These are phyloP conservation scores for Ophiostoma piceae DNA, from an alignment of 2,329 filamentous ascomycete genomes.

Conservation along the genomic window DNA sequence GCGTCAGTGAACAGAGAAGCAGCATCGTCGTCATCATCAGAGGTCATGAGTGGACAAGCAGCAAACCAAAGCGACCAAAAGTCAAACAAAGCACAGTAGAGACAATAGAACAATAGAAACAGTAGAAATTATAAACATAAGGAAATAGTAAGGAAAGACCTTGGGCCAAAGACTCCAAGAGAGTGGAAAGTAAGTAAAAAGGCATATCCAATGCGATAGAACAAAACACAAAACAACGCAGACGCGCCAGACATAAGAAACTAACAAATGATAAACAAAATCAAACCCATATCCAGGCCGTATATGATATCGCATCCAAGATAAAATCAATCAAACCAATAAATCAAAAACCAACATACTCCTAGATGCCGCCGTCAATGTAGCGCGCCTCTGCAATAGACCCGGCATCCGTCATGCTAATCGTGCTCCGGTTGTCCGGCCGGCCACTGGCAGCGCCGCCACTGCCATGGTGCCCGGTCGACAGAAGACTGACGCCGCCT, in stretches of 20 bases:
- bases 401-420: slow-evolving; percentile 34
- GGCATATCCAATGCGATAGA: background rate
- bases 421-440: slow-evolving; percentile 34
- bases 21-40: background rate
- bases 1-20: background rate
- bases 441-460: slow-evolving; percentile 21
- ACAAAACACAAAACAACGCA: slow-evolving; percentile 12
- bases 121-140: background rate
- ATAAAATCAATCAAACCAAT: background rate
- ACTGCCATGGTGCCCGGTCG: slow-evolving; percentile 38
- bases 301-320: background rate
- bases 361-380: slow-evolving; percentile 18
- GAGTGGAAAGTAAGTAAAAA: background rate
- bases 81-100: background rate
- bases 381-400: background rate
- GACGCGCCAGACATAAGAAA: background rate
- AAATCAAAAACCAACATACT: background rate
- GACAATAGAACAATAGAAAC: background rate
- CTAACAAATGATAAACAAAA: background rate
- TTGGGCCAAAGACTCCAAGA: background rate
- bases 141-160: background rate
- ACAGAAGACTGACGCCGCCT: slow-evolving; percentile 41
- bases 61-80: background rate
- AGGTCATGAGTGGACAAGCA: background rate
- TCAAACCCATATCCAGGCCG: background rate